Evolutionary conservation across 306 rosid species (phyloP), one percentile per base, ranked within the genome.

Genomic region (Lathyrus oleraceus): DNA sequence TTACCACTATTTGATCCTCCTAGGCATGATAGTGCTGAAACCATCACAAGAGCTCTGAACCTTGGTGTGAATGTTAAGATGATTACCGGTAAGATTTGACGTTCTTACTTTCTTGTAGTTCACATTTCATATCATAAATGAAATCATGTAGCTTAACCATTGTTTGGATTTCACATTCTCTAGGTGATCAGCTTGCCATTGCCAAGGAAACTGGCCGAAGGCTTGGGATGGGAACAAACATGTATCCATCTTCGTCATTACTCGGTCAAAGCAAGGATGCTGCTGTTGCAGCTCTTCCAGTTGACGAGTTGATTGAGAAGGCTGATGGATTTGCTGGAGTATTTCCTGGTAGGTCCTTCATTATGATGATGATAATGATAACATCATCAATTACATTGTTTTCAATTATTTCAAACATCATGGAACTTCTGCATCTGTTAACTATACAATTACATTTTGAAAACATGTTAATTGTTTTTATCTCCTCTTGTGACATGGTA

Each of bases 321-420:
- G 99, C 99, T 5, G 99, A 95, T 71, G 99, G 99, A 71, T 94
- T 94, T 83, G 99, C 99, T 45, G 99, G 99, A 70, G 97, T 94
- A 28, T 94, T 94, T 86, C 99, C 99, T 48, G 87, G 81, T 30
- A 86, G 67, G 74, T 72, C 71, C 12, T 78, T 61, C 54, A 61
- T 45, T 52, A 43, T n/a, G 39, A 38, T 19, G 11, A 17, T 14
- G 11, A 5, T 43, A 47, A 59, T 23, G 32, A 38, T 36, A 78
- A 25, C 78, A 62, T 70, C 48, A 44, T 16, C 3, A 32, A 3
- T 42, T 67, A 44, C 7, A 45, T 53, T 32, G 43, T 28, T 68
- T 69, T 65, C 49, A 68, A 54, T 60, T 36, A 59, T 67, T 81
- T 60, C 69, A 16, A 27, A 65, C 60, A 25, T 58, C 23, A 43